A percentile compares a stretch with the other conserved stretches of the same genome.
phyloP scores from a whole-genome alignment of 257 asterid species.

The Solanum arcanum region DNA sequence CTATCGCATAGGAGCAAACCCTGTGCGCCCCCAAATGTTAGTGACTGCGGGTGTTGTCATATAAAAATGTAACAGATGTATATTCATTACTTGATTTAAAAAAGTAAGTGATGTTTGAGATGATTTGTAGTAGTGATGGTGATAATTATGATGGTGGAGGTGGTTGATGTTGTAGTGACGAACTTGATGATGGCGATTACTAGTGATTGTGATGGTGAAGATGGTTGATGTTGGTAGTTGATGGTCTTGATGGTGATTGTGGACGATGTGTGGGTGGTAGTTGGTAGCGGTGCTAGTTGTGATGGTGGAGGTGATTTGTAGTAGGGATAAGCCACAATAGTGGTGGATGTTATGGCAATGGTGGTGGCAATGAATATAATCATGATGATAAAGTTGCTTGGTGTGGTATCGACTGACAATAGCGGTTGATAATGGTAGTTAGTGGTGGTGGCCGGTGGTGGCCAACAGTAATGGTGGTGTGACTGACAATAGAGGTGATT shows the following conservation, averaged over 20 bases:
- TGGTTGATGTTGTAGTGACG: background rate
- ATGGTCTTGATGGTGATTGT: background rate
- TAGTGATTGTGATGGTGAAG: background rate
- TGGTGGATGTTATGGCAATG: background rate
- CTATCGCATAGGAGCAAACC: background rate
- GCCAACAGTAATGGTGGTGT: background rate
- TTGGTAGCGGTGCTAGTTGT: background rate
- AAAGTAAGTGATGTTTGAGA: background rate
- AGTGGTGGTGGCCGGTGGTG: background rate
- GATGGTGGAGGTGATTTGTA: background rate
- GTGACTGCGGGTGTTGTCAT: background rate
- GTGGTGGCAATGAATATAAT: background rate
- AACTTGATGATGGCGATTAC: background rate
- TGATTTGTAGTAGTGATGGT: background rate
- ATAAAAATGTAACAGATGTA: background rate
- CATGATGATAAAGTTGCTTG: background rate
- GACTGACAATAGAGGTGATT: background rate
- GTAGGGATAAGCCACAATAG: background rate
- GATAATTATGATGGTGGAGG: background rate
- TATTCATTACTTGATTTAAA: background rate
- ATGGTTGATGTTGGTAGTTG: background rate
- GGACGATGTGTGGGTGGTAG: background rate
- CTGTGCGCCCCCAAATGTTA: background rate
- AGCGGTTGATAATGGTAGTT: background rate
- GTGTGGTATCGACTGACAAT: background rate